Evolutionary conservation across 1,139 yeast species (phyloP).

Genomic region (Kluyveromyces sp.): DNA sequence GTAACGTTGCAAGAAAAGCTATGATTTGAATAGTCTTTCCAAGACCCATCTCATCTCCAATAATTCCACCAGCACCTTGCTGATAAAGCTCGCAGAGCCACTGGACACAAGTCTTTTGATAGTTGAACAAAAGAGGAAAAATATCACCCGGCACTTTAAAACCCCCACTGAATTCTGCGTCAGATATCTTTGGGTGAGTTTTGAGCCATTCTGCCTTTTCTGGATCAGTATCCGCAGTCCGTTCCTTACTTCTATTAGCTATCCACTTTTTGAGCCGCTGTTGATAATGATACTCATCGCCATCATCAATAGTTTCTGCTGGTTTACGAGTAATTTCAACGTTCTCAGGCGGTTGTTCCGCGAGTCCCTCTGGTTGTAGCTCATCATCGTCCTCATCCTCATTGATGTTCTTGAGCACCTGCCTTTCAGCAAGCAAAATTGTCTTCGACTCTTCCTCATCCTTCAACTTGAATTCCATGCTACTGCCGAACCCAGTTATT

Average conservation of each 20-base stretch:
- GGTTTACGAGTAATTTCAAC: constrained; percentile 10
- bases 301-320: constrained; percentile 55
- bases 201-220: constrained; percentile 46
- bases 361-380: not conserved
- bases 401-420: constrained; percentile 4
- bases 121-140: constrained; percentile 78
- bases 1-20: constrained; percentile 83
- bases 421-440: constrained; percentile 5
- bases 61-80: constrained; percentile 87
- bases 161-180: constrained; percentile 61
- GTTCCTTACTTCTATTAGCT: constrained; percentile 35
- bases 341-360: constrained; percentile 7
- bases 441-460: constrained; percentile 23
- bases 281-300: constrained; percentile 60
- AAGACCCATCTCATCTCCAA: constrained; percentile 97
- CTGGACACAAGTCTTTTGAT: constrained; percentile 87
- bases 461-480: constrained; percentile 42
- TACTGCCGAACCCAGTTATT: constrained; percentile 86
- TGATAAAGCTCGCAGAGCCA: constrained; percentile 74
- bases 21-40: constrained; percentile 93
- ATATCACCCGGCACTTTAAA: constrained; percentile 87
- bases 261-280: constrained; percentile 57
- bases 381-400: constrained; percentile 9
- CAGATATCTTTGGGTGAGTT: constrained; percentile 74
- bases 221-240: constrained; percentile 17